A percentile compares a stretch with the other conserved stretches of the same genome.
These are phyloP conservation scores for Saccharum officinarum DNA, from an alignment of 176 grass and related monocot genomes.

Conservation along the genomic window DNA sequence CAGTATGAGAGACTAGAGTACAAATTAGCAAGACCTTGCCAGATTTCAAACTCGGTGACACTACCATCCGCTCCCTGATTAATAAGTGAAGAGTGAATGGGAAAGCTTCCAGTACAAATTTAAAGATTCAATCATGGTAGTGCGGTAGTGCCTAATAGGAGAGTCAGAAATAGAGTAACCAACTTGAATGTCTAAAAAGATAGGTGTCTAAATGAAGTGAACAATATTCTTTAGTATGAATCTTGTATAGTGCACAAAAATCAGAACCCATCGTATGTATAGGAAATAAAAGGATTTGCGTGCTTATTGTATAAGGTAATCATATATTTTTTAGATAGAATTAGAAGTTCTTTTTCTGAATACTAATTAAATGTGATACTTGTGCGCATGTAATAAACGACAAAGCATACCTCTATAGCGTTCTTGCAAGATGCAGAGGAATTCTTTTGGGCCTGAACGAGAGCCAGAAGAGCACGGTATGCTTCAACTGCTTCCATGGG, in stretches of 20 bases:
- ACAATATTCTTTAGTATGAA: too few relatives aligned
- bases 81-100: not conserved
- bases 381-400: not conserved
- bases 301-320: not conserved
- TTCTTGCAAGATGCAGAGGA: conserved; percentile 43
- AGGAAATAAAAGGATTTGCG: too few relatives aligned
- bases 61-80: conserved; percentile 43
- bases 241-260: too few relatives aligned
- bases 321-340: not conserved
- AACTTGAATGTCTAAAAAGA: too few relatives aligned
- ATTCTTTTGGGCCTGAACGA: conserved; percentile 92
- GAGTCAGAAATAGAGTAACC: too few relatives aligned
- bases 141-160: too few relatives aligned
- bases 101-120: not conserved
- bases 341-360: not conserved
- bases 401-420: conserved; percentile 45
- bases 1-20: conserved; percentile 72
- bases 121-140: not conserved
- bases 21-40: conserved; percentile 91
- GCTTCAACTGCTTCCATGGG: conserved; percentile 75
- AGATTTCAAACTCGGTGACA: conserved; percentile 82
- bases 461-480: conserved; percentile 74
- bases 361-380: not conserved
- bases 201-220: too few relatives aligned
- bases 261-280: too few relatives aligned